phyloP scores from a whole-genome alignment of 495 filamentous ascomycete genomes.

The Aspergillus bridgeri region DNA sequence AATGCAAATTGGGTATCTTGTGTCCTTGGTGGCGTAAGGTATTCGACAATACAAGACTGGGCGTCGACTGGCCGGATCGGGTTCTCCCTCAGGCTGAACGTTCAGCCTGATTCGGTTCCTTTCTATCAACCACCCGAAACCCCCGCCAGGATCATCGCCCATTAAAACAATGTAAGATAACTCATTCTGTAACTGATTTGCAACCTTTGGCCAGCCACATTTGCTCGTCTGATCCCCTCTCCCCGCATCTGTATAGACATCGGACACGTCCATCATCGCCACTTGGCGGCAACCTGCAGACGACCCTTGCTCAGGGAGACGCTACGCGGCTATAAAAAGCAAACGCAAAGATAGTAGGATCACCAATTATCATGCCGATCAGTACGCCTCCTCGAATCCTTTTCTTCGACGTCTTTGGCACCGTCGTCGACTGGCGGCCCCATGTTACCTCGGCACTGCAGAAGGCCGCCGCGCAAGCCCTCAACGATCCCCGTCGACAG shows the following conservation, averaged over 20 bases:
- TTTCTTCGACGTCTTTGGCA: constrained; percentile 73
- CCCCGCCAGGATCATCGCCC: background rate
- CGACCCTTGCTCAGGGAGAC: background rate
- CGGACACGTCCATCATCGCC: background rate
- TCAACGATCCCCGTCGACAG: constrained; percentile 41
- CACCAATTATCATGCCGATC: constrained; percentile 24
- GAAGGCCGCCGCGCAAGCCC: constrained; percentile 31
- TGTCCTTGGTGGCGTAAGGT: too few relatives aligned
- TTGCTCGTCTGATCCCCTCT: too few relatives aligned
- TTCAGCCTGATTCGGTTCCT: background rate
- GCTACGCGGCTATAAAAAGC: background rate
- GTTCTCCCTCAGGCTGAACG: background rate
- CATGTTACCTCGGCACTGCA: constrained; percentile 54
- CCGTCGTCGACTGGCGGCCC: constrained; percentile 68
- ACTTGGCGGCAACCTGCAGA: background rate
- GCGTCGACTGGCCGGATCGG: too few relatives aligned
- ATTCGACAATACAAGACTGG: too few relatives aligned
- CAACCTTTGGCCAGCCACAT: background rate
- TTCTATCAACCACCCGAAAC: background rate
- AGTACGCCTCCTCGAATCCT: constrained; percentile 39
- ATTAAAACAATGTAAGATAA: background rate
- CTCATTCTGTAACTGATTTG: background rate
- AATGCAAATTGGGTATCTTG: too few relatives aligned
- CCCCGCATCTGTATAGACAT: background rate
- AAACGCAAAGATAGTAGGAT: background rate